Base-by-base conservation (phyloP, 495 filamentous ascomycete genomes). In the Lepidopterella palustris region DNA sequence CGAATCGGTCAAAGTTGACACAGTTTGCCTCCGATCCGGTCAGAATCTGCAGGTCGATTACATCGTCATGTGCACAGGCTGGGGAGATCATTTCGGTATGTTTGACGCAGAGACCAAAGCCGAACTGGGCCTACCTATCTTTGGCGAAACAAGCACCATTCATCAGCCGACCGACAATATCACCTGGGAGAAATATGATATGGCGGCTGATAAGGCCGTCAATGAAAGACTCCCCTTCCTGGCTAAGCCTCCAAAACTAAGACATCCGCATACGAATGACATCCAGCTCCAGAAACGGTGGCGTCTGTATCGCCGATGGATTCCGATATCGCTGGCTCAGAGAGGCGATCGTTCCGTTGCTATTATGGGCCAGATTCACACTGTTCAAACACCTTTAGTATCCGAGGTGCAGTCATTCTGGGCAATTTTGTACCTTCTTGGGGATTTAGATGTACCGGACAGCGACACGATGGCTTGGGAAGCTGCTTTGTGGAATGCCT, bases 361-460 rank as follows among this genome's bases (percentile, higher is more conserved):
- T 8, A 64, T 75, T n/a, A 64, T 69, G 5, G 73, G 73, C 1
- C 64, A 68, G 29, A 70, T 76, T 48, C 68, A 70, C 42, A 70
- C 68, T 1, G 60, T 68, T 3, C 58, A 72, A 35, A 74, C 70
- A 0, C 70, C 71, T 3, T 47, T 69, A 0, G 47, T 73, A 1
- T 51, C 70, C 0, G 71, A 71, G 47, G 62, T 72, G 11, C 73
- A 76, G 56, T 59, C 72, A 1, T 70, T 68, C 13, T 53, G 50
- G 50, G 24, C 28, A 6, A 53, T 32, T 15, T n/a, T 20, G 24
- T 53, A 53, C 45, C 60, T 76, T 5, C 64, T 71, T 5, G 71
- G 69, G 1, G 60, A 68, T 45, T 9, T 73, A 20, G 62, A 68
- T 5, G 27, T 73, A 3, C 73, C 70, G 0, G 61, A 63, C 8